Evolutionary conservation across 441 rosid genomes (phyloP).

Genomic region (Brassica balearica): DNA sequence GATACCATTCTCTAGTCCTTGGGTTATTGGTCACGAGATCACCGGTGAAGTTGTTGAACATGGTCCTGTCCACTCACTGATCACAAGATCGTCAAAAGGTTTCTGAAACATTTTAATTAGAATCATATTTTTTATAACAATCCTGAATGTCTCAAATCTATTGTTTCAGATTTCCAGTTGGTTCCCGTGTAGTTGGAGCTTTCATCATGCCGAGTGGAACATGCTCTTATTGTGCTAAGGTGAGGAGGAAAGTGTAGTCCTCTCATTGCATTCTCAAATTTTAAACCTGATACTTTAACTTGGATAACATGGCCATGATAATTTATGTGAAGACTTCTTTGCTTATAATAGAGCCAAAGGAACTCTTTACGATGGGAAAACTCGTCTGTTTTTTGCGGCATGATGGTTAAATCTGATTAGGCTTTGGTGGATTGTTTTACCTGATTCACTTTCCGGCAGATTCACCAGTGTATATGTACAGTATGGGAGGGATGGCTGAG

Average conservation of each 20-base stretch:
- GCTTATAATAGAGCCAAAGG: no score
- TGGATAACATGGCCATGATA: neutral
- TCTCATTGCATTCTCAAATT: no score
- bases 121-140: neutral
- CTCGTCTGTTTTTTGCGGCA: constrained; percentile 1
- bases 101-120: neutral
- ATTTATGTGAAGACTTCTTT: no score
- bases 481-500: constrained; percentile 99
- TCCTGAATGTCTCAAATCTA: neutral
- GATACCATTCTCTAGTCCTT: constrained; percentile 88
- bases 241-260: constrained; percentile 15
- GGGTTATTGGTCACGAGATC: constrained; percentile 91
- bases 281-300: constrained; percentile 10
- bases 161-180: constrained; percentile 74
- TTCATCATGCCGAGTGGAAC: constrained; percentile 98
- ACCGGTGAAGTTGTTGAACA: constrained; percentile 97
- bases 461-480: constrained; percentile 90
- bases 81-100: constrained; percentile 65
- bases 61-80: constrained; percentile 66
- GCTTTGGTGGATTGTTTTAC: neutral
- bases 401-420: constrained; percentile 48
- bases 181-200: constrained; percentile 93
- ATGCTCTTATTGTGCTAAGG: constrained; percentile 90
- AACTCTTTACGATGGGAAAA: no score
- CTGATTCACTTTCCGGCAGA: constrained; percentile 48